These are phyloP conservation scores for Moelleriella libera DNA, from an alignment of 2,329 filamentous ascomycete genomes.

Conservation along the genomic window DNA sequence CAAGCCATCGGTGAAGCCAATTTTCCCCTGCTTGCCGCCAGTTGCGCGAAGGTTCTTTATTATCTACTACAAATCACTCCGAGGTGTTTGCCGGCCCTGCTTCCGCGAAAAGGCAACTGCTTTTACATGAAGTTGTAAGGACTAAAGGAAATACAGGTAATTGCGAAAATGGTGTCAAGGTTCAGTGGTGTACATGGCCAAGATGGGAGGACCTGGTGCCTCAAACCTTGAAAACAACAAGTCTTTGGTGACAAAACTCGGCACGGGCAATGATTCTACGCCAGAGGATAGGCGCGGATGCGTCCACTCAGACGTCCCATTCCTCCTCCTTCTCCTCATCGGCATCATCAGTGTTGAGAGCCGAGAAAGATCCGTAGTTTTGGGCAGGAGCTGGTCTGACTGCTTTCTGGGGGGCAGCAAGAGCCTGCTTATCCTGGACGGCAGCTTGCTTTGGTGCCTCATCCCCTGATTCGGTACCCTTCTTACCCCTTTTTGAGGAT, in stretches of 20 bases:
- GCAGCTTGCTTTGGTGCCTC: slow-evolving; percentile 16
- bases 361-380: slow-evolving; percentile 33
- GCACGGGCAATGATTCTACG: not conserved
- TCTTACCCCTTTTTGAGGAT: slow-evolving; percentile 28
- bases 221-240: too few relatives aligned
- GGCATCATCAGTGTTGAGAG: slow-evolving; percentile 25
- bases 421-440: slow-evolving; percentile 16
- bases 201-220: too few relatives aligned
- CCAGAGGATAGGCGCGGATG: not conserved
- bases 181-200: too few relatives aligned
- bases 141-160: too few relatives aligned
- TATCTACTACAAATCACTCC: too few relatives aligned
- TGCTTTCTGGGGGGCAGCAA: slow-evolving; percentile 11
- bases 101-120: too few relatives aligned
- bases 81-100: too few relatives aligned
- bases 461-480: slow-evolving; percentile 19
- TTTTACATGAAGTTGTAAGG: too few relatives aligned
- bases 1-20: too few relatives aligned
- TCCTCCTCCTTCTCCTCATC: slow-evolving; percentile 32
- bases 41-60: too few relatives aligned
- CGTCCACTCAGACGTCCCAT: slow-evolving; percentile 32
- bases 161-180: too few relatives aligned
- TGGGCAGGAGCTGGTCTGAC: slow-evolving; percentile 18
- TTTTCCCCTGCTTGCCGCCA: too few relatives aligned
- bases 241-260: not conserved